Evolutionary conservation across 192 early-diverging fungal genomes (phyloP), one percentile per base, ranked within the genome.

Genomic region (Coemansia brasiliensis): DNA sequence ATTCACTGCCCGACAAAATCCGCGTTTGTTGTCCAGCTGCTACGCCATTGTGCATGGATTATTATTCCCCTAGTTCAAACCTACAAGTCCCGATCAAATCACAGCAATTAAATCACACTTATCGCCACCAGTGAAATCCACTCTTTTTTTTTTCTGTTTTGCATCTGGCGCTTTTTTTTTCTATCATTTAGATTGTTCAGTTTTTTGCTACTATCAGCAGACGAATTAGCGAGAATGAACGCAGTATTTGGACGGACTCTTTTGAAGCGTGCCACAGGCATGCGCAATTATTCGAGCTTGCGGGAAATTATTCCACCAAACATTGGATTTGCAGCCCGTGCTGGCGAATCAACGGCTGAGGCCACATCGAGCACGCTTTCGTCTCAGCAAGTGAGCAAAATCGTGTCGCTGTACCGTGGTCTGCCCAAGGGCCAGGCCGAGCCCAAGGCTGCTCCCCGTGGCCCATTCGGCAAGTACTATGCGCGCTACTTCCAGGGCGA

Each of bases 381-480:
- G 57, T 77, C 80, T n/a, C 73, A 78, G 72, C 82, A 85, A 57
- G 83, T 88, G 46, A 65, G 59, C 65, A 75, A 84, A 64, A 80
- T 90, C 39, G 87, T 90, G 44, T 82, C 74, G 57, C 83, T 88
- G 63, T 90, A 90, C 84, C 84, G 87, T 68, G 82, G 82, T 61
- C 70, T 90, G 60, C 89, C 89, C 72, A 90, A 85, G 83, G 89
- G 89, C 52, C 21, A 73, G 32, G 83, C 70, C 55, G 65, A 70
- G 52, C 69, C 72, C 54, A 57, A 72, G 58, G 77, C 79, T 63
- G 79, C 82, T 43, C 75, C 79, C 37, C 57, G 65, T 26, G 87
- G 89, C 24, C 80, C 78, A 29, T 52, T 74, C 59, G 61, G 53
- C 44, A 76, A 83, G 59, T 90, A 90, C 82, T 84, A 87, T 72